These are phyloP conservation scores for Picea glauca DNA, from an alignment of 75 land plant genomes.

Conservation along the genomic window DNA sequence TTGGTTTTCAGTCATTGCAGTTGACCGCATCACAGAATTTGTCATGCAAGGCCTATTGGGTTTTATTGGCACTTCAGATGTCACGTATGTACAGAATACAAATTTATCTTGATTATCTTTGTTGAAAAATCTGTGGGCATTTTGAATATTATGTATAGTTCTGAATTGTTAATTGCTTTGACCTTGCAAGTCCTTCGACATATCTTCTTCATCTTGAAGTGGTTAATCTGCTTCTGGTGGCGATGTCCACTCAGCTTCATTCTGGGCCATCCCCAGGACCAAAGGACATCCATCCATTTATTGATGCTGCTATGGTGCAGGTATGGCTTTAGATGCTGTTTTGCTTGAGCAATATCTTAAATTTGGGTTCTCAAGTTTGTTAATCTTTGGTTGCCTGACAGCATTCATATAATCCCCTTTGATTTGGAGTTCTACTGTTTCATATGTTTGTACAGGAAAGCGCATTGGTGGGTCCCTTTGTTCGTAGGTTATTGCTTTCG, in stretches of 20 bases:
- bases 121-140: constrained; percentile 8
- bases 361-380: neutral
- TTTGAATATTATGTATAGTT: neutral
- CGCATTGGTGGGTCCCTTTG: constrained; percentile 18
- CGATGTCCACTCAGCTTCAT: constrained; percentile 83
- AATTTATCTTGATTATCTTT: neutral
- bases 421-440: neutral
- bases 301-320: constrained; percentile 87
- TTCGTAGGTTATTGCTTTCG: constrained; percentile 21
- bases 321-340: constrained; percentile 14
- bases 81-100: constrained; percentile 37
- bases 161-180: constrained; percentile 3
- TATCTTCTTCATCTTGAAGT: constrained; percentile 75
- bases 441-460: constrained; percentile 13
- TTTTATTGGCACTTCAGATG: constrained; percentile 62
- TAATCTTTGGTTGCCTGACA: neutral
- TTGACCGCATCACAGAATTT: constrained; percentile 40
- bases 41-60: constrained; percentile 49
- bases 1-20: constrained; percentile 25
- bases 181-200: constrained; percentile 45
- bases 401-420: neutral
- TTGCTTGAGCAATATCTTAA: neutral
- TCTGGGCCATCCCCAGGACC: constrained; percentile 66
- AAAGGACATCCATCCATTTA: constrained; percentile 72
- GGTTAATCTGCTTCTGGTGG: constrained; percentile 66